phyloP scores from a whole-genome alignment of 1,284 basidiomycete genomes.

The Porodaedalea pini region DNA sequence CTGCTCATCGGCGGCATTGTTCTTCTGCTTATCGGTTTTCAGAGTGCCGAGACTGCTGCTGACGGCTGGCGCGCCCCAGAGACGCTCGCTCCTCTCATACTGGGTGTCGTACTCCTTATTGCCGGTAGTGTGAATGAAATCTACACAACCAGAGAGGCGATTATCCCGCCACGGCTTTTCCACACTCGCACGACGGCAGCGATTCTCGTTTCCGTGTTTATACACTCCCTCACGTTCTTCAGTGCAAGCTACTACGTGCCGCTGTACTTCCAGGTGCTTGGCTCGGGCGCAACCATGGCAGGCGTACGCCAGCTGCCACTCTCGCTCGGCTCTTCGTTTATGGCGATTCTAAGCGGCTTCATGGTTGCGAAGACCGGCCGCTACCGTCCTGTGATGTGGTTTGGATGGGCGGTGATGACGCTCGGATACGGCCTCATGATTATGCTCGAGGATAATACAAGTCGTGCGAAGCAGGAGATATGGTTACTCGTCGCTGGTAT shows the following conservation, averaged over 20 bases:
- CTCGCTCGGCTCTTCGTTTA: conserved; percentile 34
- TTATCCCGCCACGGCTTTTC: conserved; percentile 50
- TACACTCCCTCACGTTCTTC: conserved; percentile 42
- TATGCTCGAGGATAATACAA: conserved; percentile 32
- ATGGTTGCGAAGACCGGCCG: conserved; percentile 13
- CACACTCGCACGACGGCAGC: conserved; percentile 42
- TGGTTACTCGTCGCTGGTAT: conserved; percentile 34
- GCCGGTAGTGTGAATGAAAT: conserved; percentile 43
- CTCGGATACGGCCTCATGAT: conserved; percentile 36
- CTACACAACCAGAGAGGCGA: conserved; percentile 46
- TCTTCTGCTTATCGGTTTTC: conserved; percentile 43
- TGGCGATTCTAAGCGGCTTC: conserved; percentile 15
- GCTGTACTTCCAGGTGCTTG: conserved; percentile 43
- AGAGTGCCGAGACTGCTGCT: conserved; percentile 30
- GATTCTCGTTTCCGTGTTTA: conserved; percentile 36
- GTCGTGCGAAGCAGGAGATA: conserved; percentile 31
- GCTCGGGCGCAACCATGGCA: conserved; percentile 40
- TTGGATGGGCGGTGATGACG: conserved; percentile 30
- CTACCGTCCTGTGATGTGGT: conserved; percentile 22
- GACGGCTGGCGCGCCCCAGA: conserved; percentile 28
- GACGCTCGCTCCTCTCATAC: conserved; percentile 47
- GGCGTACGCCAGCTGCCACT: conserved; percentile 46
- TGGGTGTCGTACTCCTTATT: conserved; percentile 42
- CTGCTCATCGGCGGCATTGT: conserved; percentile 45
- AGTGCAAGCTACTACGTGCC: conserved; percentile 30